Evolutionary conservation across 2,329 filamentous ascomycete genomes (phyloP), one percentile per base, ranked within the genome.

Genomic region (Chrysosphaeria jannelii): DNA sequence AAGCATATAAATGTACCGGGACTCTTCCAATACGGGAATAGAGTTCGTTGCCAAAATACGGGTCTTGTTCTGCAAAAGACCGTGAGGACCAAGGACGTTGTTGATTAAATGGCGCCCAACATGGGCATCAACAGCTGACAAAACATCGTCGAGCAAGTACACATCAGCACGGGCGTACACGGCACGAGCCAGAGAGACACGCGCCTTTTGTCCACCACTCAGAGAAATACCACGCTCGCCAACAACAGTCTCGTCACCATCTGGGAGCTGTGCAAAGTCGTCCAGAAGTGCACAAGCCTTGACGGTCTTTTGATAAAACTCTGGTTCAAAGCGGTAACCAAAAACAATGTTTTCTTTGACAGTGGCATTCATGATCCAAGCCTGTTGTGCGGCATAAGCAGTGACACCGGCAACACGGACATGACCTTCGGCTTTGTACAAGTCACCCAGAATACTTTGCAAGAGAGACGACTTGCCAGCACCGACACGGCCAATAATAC

Each of bases 61-160:
- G 5, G 81, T 91, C 47, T 93, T 93, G 19, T 68, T 61, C 24
- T 53, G 57, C 13, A 97, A 55, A 5, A 97, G 51, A 32, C 85
- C 85, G 30, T 67, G 69, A 4, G 70, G 55, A 8, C 85, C 85
- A 17, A 97, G 60, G 1, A 97, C 85, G 30, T 85, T 75, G 39
- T 93, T 72, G 36, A 91, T 91, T 27, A 97, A 58, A 45, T 97
- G 85, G 31, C 75, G 61, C 23, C 85, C 85, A 28, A 97, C 85
- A 39, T 97, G 85, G 32, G 89, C 81, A 45, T 97, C 85, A n/a
- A 97, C 85, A 1, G 88, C 85, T 10, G 81, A 93, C 8, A 97
- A 54, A 29, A 79, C 72, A 40, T 97, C 85, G 34, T 97, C 85
- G 8, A 97, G 54, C 8, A 97, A 54, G 38, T 93, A 93, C 23